Evolutionary conservation across 2,329 filamentous ascomycete species (phyloP), one percentile per base, ranked within the genome.

Genomic region (Pseudogymnoascus sp.): DNA sequence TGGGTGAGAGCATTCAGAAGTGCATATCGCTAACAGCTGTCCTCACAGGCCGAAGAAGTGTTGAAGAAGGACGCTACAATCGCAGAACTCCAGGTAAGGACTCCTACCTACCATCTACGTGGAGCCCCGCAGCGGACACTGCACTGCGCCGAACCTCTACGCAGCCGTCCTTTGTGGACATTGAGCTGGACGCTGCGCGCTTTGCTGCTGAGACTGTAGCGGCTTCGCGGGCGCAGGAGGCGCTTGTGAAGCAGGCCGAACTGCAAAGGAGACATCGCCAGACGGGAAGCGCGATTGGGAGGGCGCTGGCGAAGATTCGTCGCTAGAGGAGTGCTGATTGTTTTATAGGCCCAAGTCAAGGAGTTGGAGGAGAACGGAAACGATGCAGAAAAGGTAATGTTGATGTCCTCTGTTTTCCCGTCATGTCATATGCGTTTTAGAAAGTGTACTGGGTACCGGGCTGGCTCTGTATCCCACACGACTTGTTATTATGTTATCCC

Each of bases 321-420:
- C 56, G 6, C 21, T 60, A 60, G 59, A 26, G n/a, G 37, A 37
- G 5, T 61, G 29, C 59, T 61, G 59, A 61, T 33, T 38, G 7
- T 37, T 21, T 33, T 38, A 24, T 40, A 61, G 59, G 59, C 33
- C 3, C 33, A 40, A n/a, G 59, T 61, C 59, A 37, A 40, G 37
- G 59, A 61, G 33, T 61, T 61, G 16, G 59, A 61, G 37, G 59
- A 61, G 33, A 40, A 61, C n/a, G 59, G 59, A n/a, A 61, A 40
- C 59, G 59, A 61, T 61, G 59, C 33, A 19, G 13, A 61, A 8
- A 61, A 61, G 59, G 59, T 61, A 61, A 61, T 40, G 59, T 40
- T 29, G 7, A 61, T 40, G 24, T 38, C 13, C 10, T 6, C 24
- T 29, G 59, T 38, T 61, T 61, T 37, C 33, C 19, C 10, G 33